phyloP scores from a whole-genome alignment of 2,329 filamentous ascomycete genomes.

The Phaeoacremonium minimum region DNA sequence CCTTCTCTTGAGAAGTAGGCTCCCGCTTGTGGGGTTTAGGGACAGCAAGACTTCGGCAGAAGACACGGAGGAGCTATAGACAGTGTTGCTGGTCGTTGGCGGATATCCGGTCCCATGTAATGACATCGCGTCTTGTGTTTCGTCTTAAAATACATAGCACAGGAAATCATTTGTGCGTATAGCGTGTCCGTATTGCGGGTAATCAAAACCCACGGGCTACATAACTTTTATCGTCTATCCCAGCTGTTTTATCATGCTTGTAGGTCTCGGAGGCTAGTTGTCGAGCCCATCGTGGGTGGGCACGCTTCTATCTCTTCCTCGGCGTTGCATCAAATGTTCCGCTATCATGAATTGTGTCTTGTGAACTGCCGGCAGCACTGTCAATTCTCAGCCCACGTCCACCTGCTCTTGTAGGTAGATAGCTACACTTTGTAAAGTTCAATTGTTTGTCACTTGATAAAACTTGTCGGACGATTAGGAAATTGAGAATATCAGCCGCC shows the following conservation, averaged over 20 bases:
- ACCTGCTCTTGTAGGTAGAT: neutral
- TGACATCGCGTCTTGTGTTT: neutral
- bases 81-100: neutral
- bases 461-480: neutral
- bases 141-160: neutral
- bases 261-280: too few relatives aligned
- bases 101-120: neutral
- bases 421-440: neutral
- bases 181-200: too few relatives aligned
- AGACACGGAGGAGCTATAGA: neutral
- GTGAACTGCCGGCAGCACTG: too few relatives aligned
- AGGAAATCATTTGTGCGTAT: neutral
- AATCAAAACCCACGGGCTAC: too few relatives aligned
- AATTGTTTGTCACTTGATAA: neutral
- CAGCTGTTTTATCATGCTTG: too few relatives aligned
- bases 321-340: too few relatives aligned
- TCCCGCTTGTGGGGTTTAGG: constrained; percentile 35
- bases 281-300: too few relatives aligned
- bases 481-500: neutral
- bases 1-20: constrained; percentile 43
- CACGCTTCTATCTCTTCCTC: too few relatives aligned
- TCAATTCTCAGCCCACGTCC: too few relatives aligned
- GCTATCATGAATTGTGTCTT: too few relatives aligned
- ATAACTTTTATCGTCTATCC: too few relatives aligned
- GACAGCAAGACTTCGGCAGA: neutral